Evolutionary conservation across 345 rosid species (phyloP).

Genomic region (Bretschneidera sinensis): DNA sequence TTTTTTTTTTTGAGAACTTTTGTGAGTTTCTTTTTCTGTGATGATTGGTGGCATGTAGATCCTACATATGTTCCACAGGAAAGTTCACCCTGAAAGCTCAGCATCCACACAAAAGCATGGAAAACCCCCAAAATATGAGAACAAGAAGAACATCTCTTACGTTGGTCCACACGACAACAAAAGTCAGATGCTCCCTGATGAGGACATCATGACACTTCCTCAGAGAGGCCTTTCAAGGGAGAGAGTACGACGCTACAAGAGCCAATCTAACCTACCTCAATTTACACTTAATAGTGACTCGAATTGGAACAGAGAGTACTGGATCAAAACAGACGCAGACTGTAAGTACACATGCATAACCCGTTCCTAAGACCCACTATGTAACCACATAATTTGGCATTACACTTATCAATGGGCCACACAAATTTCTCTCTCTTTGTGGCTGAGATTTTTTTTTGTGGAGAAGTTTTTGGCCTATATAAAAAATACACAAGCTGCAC

Average conservation of each 20-base stretch:
- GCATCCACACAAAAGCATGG: constrained; percentile 29
- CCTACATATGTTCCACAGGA: constrained; percentile 69
- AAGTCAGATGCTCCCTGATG: constrained; percentile 33
- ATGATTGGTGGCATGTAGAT: constrained; percentile 40
- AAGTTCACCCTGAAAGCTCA: constrained; percentile 76
- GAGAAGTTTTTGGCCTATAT: too few relatives aligned
- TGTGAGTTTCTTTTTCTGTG: constrained; percentile 6
- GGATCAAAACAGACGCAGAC: constrained; percentile 82
- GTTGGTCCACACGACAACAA: constrained; percentile 28
- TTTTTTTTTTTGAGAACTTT: too few relatives aligned
- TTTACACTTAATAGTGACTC: constrained; percentile 37
- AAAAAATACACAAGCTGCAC: too few relatives aligned
- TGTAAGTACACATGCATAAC: constrained; percentile 44
- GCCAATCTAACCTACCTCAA: constrained; percentile 46
- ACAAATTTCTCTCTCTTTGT: background rate
- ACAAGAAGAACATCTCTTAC: constrained; percentile 25
- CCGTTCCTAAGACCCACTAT: too few relatives aligned
- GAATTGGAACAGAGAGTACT: constrained; percentile 62
- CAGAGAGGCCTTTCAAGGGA: constrained; percentile 28
- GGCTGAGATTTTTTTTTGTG: too few relatives aligned
- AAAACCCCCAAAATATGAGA: constrained; percentile 34
- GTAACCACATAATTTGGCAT: too few relatives aligned
- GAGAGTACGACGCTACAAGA: constrained; percentile 33
- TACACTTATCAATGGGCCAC: too few relatives aligned
- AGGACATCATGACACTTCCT: constrained; percentile 40